phyloP scores from a whole-genome alignment of 192 early-diverging fungal genomes.

The Irineochytrium annulatum region DNA sequence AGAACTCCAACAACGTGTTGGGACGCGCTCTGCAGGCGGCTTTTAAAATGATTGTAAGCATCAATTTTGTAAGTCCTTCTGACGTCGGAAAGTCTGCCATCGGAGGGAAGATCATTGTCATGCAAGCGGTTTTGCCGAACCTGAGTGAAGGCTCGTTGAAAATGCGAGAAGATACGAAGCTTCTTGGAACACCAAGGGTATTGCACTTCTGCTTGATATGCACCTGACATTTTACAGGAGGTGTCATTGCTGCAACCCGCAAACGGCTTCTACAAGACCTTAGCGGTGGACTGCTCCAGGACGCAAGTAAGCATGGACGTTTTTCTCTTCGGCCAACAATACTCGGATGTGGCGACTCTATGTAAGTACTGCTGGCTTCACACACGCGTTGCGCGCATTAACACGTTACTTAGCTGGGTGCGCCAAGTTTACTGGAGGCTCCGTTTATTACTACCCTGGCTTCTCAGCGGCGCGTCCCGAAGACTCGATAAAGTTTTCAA shows the following conservation, averaged over 20 bases:
- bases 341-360: conserved; percentile 85
- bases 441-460: conserved; percentile 82
- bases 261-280: conserved; percentile 83
- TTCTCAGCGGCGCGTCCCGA: conserved; percentile 80
- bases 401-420: conserved; percentile 47
- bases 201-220: not conserved
- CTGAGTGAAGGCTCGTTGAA: conserved; percentile 76
- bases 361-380: conserved; percentile 46
- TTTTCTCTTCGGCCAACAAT: conserved; percentile 78
- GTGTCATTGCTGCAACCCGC: conserved; percentile 75
- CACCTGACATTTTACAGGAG: conserved; percentile 54
- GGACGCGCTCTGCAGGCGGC: conserved; percentile 80
- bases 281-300: conserved; percentile 88
- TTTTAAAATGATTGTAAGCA: conserved; percentile 69
- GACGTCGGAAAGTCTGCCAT: conserved; percentile 49
- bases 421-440: conserved; percentile 85
- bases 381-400: conserved; percentile 2
- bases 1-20: conserved; percentile 71
- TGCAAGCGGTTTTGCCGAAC: conserved; percentile 81
- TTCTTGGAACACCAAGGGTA: conserved; percentile 83
- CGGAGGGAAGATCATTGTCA: conserved; percentile 86
- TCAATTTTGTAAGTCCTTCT: conserved; percentile 2
- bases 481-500: conserved; percentile 77
- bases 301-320: conserved; percentile 86
- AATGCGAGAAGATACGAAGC: conserved; percentile 76